These are phyloP conservation scores for Solanum chacoense DNA, from an alignment of 305 asterid species.

Conservation along the genomic window DNA sequence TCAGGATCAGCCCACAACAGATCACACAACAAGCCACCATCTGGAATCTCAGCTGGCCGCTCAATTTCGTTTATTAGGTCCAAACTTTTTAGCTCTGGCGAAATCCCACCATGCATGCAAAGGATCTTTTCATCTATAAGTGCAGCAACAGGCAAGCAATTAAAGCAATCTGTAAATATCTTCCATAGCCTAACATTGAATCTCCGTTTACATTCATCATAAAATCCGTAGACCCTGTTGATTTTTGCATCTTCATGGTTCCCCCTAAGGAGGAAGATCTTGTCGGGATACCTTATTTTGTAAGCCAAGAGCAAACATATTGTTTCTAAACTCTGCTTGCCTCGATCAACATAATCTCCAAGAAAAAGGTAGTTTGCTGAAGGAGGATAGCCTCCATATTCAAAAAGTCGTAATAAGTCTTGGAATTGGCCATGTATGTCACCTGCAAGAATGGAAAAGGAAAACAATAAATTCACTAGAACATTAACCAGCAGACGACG, in stretches of 20 bases:
- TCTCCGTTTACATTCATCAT: slow-evolving; percentile 76
- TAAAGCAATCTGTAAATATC: slow-evolving; percentile 83
- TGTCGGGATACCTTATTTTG: slow-evolving; percentile 67
- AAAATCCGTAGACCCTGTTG: slow-evolving; percentile 78
- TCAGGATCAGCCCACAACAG: slow-evolving; percentile 88
- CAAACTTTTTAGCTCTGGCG: slow-evolving; percentile 51
- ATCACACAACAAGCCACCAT: slow-evolving; percentile 67
- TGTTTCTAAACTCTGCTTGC: slow-evolving; percentile 85
- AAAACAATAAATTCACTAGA: background rate
- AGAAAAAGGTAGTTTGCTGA: slow-evolving; percentile 66
- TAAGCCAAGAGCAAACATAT: slow-evolving; percentile 75
- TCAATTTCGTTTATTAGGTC: slow-evolving; percentile 50
- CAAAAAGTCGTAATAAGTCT: slow-evolving; percentile 65
- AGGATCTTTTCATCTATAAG: slow-evolving; percentile 74
- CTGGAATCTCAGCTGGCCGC: slow-evolving; percentile 71
- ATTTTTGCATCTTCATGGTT: slow-evolving; percentile 88
- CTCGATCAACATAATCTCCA: slow-evolving; percentile 80
- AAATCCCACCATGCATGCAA: slow-evolving; percentile 90
- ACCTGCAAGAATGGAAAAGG: slow-evolving; percentile 26
- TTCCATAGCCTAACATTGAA: slow-evolving; percentile 81
- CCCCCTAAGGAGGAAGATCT: slow-evolving; percentile 62
- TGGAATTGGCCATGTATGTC: slow-evolving; percentile 88
- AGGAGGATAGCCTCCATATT: slow-evolving; percentile 78
- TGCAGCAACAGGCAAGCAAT: slow-evolving; percentile 77
- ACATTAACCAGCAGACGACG: background rate